phyloP scores from a whole-genome alignment of 805 yeast species.

The Wickerhamiella australiensis region DNA sequence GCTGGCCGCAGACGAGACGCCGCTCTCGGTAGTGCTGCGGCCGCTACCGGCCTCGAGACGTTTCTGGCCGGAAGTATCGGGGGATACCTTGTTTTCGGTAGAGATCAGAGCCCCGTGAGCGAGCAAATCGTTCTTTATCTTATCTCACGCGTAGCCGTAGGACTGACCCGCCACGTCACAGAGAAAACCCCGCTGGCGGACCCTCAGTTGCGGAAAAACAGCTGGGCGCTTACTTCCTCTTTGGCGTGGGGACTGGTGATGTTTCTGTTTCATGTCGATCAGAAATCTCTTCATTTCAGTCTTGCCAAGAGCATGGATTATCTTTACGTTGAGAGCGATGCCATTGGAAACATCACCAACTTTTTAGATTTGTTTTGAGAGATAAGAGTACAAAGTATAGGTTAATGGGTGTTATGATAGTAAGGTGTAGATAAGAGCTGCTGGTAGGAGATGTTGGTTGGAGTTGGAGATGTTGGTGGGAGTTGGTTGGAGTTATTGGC shows the following conservation, averaged over 20 bases:
- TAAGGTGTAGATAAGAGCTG: no score
- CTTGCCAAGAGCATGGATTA: constrained; percentile 59
- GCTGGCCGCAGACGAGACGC: constrained; percentile 17
- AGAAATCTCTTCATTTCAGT: constrained; percentile 49
- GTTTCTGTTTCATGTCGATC: constrained; percentile 54
- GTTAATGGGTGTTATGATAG: no score
- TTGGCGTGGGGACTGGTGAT: constrained; percentile 63
- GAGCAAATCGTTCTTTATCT: constrained; percentile 67
- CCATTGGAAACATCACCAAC: constrained; percentile 10
- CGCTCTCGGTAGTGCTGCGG: constrained; percentile 14
- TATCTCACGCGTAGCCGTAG: constrained; percentile 54
- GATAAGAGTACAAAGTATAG: not conserved
- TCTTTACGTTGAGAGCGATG: constrained; percentile 44
- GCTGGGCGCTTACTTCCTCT: constrained; percentile 54
- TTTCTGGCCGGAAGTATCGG: constrained; percentile 32
- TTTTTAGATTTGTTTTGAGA: constrained; percentile 9
- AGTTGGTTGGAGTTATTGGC: no score
- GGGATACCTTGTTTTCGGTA: constrained; percentile 34
- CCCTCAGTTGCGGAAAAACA: constrained; percentile 23
- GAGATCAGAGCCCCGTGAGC: constrained; percentile 36
- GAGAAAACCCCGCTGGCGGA: constrained; percentile 13
- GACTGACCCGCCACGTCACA: constrained; percentile 31
- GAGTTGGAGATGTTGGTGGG: no score
- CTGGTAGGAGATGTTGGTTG: no score
- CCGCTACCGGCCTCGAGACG: constrained; percentile 19